Evolutionary conservation across 306 rosid genomes (phyloP).

Genomic region (Corylus americana): DNA sequence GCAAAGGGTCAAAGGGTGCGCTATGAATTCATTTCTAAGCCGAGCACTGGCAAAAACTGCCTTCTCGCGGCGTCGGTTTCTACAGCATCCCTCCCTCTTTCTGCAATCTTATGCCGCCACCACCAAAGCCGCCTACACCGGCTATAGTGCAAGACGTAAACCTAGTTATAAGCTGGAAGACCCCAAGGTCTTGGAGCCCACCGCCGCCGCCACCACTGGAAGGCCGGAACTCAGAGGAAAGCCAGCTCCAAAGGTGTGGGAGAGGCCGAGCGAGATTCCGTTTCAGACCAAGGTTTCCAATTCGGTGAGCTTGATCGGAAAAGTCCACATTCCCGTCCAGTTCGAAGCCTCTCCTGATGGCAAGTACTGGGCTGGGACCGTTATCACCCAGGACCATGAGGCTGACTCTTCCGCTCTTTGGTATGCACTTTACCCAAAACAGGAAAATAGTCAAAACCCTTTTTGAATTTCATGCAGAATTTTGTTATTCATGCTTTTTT

Average conservation of each 20-base stretch:
- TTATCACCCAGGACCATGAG: slow-evolving; percentile 28
- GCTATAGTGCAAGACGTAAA: slow-evolving; percentile 4
- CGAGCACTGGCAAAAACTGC: background rate
- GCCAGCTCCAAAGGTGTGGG: background rate
- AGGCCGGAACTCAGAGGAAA: background rate
- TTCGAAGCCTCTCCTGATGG: slow-evolving; percentile 43
- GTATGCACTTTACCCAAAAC: slow-evolving; percentile 17
- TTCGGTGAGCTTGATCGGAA: slow-evolving; percentile 56
- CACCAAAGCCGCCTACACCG: slow-evolving; percentile 1
- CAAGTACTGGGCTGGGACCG: slow-evolving; percentile 47
- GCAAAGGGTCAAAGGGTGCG: background rate
- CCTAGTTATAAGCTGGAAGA: background rate
- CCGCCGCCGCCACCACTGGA: background rate
- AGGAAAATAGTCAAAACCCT: background rate
- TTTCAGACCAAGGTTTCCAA: slow-evolving; percentile 63
- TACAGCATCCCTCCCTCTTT: background rate
- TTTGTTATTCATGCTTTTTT: no score
- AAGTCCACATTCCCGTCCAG: slow-evolving; percentile 42
- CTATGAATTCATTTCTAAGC: background rate
- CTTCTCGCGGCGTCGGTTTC: background rate
- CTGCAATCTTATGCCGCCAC: slow-evolving; percentile 20
- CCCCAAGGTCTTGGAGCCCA: background rate
- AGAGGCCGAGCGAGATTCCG: slow-evolving; percentile 47
- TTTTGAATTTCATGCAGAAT: background rate
- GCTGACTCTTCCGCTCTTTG: slow-evolving; percentile 30